Evolutionary conservation across 1,284 basidiomycete species (phyloP).

Genomic region (Rhodotorula mucilaginosa): DNA sequence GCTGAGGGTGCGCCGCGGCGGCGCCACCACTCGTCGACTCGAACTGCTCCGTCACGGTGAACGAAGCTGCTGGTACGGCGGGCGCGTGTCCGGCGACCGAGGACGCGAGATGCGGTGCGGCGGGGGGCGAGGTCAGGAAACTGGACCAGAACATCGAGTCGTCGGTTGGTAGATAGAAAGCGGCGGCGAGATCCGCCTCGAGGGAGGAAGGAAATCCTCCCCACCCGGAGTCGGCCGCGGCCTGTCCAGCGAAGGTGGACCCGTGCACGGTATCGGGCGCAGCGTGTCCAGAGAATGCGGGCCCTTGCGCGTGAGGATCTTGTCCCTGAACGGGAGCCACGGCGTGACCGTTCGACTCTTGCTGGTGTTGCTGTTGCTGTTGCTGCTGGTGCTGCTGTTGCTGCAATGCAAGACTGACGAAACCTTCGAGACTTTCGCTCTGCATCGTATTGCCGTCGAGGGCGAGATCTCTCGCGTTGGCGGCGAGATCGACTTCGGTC

Average conservation of each 20-base stretch:
- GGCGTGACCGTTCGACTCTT: background rate
- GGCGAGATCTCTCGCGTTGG: too few relatives aligned
- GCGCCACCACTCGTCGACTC: background rate
- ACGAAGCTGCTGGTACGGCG: background rate
- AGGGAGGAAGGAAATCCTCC: background rate
- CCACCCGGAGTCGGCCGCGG: background rate
- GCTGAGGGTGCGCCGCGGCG: background rate
- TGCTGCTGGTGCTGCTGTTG: background rate
- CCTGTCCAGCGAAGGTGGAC: background rate
- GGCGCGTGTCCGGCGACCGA: background rate
- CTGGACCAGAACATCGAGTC: conserved; percentile 13
- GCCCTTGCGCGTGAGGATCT: too few relatives aligned
- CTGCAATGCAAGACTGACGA: background rate
- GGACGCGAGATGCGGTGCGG: background rate
- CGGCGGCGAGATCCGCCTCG: conserved; percentile 9
- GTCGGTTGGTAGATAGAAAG: conserved; percentile 16
- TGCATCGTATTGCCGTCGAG: background rate
- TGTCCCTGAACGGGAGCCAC: too few relatives aligned
- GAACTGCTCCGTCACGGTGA: background rate
- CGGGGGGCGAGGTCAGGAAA: conserved; percentile 4
- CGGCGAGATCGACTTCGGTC: background rate
- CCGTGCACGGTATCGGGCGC: too few relatives aligned
- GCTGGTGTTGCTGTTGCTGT: background rate
- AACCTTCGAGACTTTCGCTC: background rate
- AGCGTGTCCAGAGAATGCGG: background rate